Conservation (phyloP, 2,329 filamentous ascomycete species). For the Xylariaceae sp. region DNA sequence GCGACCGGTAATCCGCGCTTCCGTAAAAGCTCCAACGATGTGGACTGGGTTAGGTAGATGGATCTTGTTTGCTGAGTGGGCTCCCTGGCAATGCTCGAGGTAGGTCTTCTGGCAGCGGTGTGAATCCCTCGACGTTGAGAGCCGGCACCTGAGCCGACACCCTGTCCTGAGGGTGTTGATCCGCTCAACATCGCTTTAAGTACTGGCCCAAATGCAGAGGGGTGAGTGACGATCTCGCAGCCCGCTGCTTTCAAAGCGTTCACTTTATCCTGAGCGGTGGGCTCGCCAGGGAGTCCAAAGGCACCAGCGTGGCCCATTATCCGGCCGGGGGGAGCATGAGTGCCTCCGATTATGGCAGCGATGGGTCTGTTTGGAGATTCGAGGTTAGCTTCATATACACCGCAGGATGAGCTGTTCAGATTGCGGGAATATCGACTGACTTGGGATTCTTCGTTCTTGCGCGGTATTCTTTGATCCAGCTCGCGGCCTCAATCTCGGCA, state of each 20-base stretch:
- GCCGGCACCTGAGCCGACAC: slow-evolving; percentile 12
- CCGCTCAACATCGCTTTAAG: slow-evolving; percentile 58
- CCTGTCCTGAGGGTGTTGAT: slow-evolving; percentile 15
- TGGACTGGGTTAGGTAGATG: slow-evolving; percentile 52
- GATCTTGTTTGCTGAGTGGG: slow-evolving; percentile 40
- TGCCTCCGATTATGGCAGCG: slow-evolving; percentile 65
- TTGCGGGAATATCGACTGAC: slow-evolving; percentile 37
- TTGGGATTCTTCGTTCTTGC: slow-evolving; percentile 57
- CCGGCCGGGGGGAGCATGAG: slow-evolving; percentile 57
- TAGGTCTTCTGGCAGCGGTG: slow-evolving; percentile 38
- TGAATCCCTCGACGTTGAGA: slow-evolving; percentile 51
- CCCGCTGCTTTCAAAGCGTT: slow-evolving; percentile 61
- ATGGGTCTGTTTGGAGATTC: slow-evolving; percentile 53
- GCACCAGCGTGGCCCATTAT: slow-evolving; percentile 80
- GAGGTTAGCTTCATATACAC: background rate
- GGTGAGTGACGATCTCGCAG: slow-evolving; percentile 68
- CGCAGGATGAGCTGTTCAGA: background rate
- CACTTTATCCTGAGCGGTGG: slow-evolving; percentile 61
- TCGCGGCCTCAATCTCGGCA: slow-evolving; percentile 66
- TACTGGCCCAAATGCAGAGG: slow-evolving; percentile 66
- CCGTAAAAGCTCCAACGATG: slow-evolving; percentile 54
- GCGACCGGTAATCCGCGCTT: slow-evolving; percentile 44
- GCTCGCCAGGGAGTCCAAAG: slow-evolving; percentile 63
- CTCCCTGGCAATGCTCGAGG: background rate
- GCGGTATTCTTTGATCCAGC: slow-evolving; percentile 66